These are phyloP conservation scores for Auriculariales sp. DNA, from an alignment of 768 basidiomycete genomes.

Conservation along the genomic window DNA sequence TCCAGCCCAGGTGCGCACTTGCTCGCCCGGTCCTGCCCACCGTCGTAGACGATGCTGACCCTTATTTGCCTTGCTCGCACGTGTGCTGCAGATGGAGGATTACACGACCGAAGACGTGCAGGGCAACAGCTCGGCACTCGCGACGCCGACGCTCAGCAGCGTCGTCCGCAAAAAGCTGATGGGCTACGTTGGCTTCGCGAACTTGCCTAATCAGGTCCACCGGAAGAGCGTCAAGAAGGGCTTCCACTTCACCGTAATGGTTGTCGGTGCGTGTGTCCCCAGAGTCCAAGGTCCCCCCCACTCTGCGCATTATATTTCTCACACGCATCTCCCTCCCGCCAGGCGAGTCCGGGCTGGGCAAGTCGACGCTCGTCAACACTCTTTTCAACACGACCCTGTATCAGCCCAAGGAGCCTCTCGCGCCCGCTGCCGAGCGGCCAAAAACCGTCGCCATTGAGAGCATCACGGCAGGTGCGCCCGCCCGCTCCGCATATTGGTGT, in stretches of 20 bases:
- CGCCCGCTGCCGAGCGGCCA: constrained; percentile 73
- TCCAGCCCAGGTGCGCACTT: too few relatives aligned
- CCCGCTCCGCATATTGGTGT: background rate
- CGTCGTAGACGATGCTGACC: too few relatives aligned
- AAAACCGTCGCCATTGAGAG: constrained; percentile 97
- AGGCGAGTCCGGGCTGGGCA: constrained; percentile 98
- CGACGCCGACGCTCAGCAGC: constrained; percentile 19
- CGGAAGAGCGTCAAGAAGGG: constrained; percentile 96
- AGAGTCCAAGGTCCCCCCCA: constrained; percentile 13
- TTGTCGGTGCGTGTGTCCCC: constrained; percentile 66
- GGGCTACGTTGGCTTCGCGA: constrained; percentile 94
- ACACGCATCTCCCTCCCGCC: constrained; percentile 6
- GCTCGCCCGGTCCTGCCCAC: too few relatives aligned
- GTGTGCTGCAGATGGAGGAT: constrained; percentile 63
- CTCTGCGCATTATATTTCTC: constrained; percentile 3
- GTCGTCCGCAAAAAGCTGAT: constrained; percentile 80
- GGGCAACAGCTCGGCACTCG: constrained; percentile 43
- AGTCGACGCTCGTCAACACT: constrained; percentile 97
- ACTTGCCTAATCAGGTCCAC: constrained; percentile 98
- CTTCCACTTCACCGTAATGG: constrained; percentile 98
- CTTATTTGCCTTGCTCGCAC: too few relatives aligned
- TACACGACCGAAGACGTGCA: constrained; percentile 50
- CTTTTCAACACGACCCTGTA: constrained; percentile 96
- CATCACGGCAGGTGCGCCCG: constrained; percentile 72
- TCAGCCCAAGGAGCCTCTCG: constrained; percentile 69